Conservation (phyloP, 1,284 basidiomycete genomes). For the Apiotrichum veenhuisii region DNA sequence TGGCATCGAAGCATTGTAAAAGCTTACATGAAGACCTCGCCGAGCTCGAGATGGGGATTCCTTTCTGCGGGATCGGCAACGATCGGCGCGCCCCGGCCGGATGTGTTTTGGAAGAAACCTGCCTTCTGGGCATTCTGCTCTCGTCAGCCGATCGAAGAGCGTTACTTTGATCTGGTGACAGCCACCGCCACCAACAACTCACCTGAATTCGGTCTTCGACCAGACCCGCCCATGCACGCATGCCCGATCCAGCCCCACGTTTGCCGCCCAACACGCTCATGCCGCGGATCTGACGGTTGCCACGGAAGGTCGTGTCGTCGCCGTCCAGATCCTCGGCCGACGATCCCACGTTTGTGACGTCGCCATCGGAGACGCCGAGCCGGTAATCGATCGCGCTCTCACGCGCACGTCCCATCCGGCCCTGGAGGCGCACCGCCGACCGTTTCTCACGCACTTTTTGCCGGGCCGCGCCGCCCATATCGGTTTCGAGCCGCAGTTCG, state of each 20-base stretch:
- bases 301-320: slow-evolving; percentile 55
- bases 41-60: slow-evolving; percentile 68
- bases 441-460: slow-evolving; percentile 57
- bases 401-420: slow-evolving; percentile 61
- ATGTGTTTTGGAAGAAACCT: slow-evolving; percentile 69
- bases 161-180: not conserved
- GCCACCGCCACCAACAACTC: slow-evolving; percentile 3
- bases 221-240: slow-evolving; percentile 70
- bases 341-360: slow-evolving; percentile 41
- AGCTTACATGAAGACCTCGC: slow-evolving; percentile 62
- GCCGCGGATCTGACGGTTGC: slow-evolving; percentile 55
- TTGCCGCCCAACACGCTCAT: slow-evolving; percentile 41
- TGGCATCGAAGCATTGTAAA: too few relatives aligned
- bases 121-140: slow-evolving; percentile 47
- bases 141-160: not conserved
- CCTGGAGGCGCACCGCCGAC: slow-evolving; percentile 57
- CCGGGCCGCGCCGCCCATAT: slow-evolving; percentile 56
- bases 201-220: slow-evolving; percentile 73
- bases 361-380: slow-evolving; percentile 51
- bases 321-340: slow-evolving; percentile 52
- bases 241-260: slow-evolving; percentile 45
- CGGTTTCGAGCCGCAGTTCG: slow-evolving; percentile 40
- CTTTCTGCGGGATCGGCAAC: slow-evolving; percentile 59
- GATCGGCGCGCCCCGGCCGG: slow-evolving; percentile 71
- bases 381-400: slow-evolving; percentile 75